phyloP scores from a whole-genome alignment of 345 rosid species.

The Salix arbutifolia region DNA sequence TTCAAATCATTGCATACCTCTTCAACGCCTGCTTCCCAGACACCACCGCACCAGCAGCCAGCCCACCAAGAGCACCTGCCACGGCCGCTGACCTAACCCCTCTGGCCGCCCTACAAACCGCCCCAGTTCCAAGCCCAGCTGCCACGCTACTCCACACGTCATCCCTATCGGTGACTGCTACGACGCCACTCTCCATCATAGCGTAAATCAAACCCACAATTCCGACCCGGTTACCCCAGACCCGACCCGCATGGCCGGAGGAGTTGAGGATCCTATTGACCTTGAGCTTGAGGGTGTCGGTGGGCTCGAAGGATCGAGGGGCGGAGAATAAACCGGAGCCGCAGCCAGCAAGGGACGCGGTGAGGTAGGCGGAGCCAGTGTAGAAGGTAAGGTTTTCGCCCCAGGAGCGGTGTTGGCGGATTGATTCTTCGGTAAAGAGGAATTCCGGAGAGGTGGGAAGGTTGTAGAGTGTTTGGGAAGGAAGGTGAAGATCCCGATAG shows the following conservation, averaged over 20 bases:
- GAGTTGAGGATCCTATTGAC: conserved; percentile 70
- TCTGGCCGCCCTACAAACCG: conserved; percentile 77
- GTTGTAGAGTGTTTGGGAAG: conserved; percentile 59
- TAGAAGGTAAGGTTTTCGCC: conserved; percentile 94
- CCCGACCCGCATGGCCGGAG: conserved; percentile 69
- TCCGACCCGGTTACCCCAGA: conserved; percentile 81
- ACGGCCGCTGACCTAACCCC: conserved; percentile 94
- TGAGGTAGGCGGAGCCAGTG: conserved; percentile 78
- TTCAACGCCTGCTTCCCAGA: conserved; percentile 72
- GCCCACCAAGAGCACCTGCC: conserved; percentile 89
- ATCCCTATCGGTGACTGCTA: conserved; percentile 57
- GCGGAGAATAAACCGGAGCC: conserved; percentile 49
- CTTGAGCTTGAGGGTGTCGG: conserved; percentile 80
- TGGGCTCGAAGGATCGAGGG: conserved; percentile 56
- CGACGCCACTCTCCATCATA: conserved; percentile 69
- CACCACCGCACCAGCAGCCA: conserved; percentile 73
- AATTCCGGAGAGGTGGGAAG: conserved; percentile 90
- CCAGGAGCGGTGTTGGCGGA: conserved; percentile 90
- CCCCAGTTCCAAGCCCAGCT: conserved; percentile 91
- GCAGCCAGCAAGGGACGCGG: conserved; percentile 63
- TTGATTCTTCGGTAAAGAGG: conserved; percentile 85
- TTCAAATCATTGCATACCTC: conserved; percentile 76
- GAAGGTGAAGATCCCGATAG: conserved; percentile 63
- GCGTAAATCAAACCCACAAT: conserved; percentile 76
- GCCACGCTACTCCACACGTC: conserved; percentile 89